Base-by-base conservation (phyloP, 169 alveolate species). In the Cryptosporidium parvum region DNA sequence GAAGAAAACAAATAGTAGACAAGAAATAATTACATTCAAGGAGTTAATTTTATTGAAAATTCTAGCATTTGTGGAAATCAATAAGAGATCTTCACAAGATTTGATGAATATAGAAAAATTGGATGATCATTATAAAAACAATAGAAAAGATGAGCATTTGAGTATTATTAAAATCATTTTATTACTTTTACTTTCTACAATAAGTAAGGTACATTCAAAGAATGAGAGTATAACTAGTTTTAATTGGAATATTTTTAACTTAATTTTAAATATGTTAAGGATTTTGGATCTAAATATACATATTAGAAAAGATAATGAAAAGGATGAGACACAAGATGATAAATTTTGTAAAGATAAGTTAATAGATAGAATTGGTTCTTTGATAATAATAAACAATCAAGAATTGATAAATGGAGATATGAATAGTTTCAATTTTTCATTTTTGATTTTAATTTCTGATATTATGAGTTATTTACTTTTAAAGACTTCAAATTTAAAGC, bases 381-480 rank as follows among this genome's bases (percentile, higher is more conserved):
- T 80, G 23, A 35, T 75, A 21, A 18, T 1, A 35, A 4, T 31
- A 0, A 35, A 23, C 26, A 39, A 23, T 10, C 35, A 59, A 23
- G 45, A 56, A 2, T 18, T 31, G 31, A 0, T 26, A 9, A 9
- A 72, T 42, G 59, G 14, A 21, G 51, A 42, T 21, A 3, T 10
- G 16, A 7, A 29, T 21, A 26, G 10, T 42, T 80, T 44, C 42
- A 39, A 21, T 4, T 1, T 14, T 21, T 33, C 39, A 18, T 80
- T 65, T 62, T 42, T 61, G 67, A 39, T 39, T 18, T 62, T 80
- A 31, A 48, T 80, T 21, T 80, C 89, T 0, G 75, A 65, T 26
- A 65, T 65, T 9, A 62, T 65, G 75, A 80, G 89, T 48, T 62
- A 29, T 14, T 65, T 80, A 42, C 67, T 80, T 3, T 65, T 61